Percentiles rank a stretch among this genome's conserved stretches.
Evolutionary conservation across 2,329 filamentous ascomycete species (phyloP).

Genomic region (Colletotrichum horii): DNA sequence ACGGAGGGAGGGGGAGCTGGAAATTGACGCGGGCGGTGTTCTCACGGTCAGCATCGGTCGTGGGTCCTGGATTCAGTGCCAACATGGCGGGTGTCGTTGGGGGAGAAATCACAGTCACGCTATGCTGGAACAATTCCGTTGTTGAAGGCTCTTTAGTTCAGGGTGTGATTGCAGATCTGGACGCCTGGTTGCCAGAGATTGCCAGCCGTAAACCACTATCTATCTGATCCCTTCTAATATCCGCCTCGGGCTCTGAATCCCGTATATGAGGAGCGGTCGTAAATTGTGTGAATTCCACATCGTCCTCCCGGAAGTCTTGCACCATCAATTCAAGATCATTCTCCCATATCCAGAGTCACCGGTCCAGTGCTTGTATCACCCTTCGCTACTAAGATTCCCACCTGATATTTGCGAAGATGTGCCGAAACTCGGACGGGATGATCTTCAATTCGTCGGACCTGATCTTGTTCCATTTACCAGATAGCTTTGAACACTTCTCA

Average conservation of each 20-base stretch:
- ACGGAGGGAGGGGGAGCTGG: slow-evolving; percentile 28
- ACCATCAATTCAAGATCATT: not conserved
- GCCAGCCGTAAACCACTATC: slow-evolving; percentile 19
- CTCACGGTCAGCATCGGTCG: slow-evolving; percentile 51
- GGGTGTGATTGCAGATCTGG: slow-evolving; percentile 41
- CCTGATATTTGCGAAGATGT: not conserved
- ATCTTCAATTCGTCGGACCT: not conserved
- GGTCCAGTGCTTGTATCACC: not conserved
- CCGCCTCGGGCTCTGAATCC: not conserved
- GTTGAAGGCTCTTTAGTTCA: slow-evolving; percentile 43
- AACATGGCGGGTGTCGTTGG: slow-evolving; percentile 52
- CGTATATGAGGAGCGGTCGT: not conserved
- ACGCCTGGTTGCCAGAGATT: slow-evolving; percentile 29
- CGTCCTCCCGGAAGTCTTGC: not conserved
- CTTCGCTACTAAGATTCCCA: not conserved
- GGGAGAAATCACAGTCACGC: slow-evolving; percentile 42
- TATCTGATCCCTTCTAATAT: not conserved
- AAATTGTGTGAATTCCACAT: not conserved
- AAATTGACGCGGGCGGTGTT: slow-evolving; percentile 52
- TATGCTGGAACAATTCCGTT: slow-evolving; percentile 54
- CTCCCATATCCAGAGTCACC: not conserved
- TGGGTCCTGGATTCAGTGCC: slow-evolving; percentile 47
- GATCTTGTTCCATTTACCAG: not conserved
- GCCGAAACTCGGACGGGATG: rapidly evolving
- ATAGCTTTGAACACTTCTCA: not conserved